phyloP scores from a whole-genome alignment of 2,329 filamentous ascomycete genomes.

The Coniochaeta sp. region DNA sequence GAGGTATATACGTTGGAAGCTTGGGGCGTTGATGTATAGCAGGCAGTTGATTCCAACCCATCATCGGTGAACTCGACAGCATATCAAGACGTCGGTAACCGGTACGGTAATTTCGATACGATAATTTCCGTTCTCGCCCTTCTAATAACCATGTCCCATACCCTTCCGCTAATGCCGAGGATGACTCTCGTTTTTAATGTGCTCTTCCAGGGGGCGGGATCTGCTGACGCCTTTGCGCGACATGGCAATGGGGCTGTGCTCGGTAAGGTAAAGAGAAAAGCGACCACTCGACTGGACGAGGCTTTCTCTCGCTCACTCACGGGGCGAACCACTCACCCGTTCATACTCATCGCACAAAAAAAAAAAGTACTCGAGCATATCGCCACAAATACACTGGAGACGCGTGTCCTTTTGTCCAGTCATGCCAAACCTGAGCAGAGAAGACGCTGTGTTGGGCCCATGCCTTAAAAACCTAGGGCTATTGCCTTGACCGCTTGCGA shows the following conservation, averaged over 20 bases:
- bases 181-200: background rate
- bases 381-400: background rate
- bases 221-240: background rate
- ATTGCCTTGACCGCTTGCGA: background rate
- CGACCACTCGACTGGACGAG: background rate
- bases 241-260: background rate
- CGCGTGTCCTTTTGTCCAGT: background rate
- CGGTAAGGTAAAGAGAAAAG: background rate
- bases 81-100: too few species aligned
- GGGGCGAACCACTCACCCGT: background rate
- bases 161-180: background rate
- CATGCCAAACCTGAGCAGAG: background rate
- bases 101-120: too few species aligned
- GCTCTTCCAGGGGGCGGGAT: background rate
- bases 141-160: background rate
- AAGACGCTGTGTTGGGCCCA: background rate
- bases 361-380: background rate
- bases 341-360: background rate
- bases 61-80: too few species aligned
- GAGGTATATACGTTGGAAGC: too few species aligned
- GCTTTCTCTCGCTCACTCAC: background rate
- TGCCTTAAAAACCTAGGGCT: background rate
- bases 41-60: too few species aligned
- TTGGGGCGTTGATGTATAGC: too few species aligned
- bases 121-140: too few species aligned